Evolutionary conservation across 345 rosid genomes (phyloP).

Genomic region (Arabidopsis suecica): DNA sequence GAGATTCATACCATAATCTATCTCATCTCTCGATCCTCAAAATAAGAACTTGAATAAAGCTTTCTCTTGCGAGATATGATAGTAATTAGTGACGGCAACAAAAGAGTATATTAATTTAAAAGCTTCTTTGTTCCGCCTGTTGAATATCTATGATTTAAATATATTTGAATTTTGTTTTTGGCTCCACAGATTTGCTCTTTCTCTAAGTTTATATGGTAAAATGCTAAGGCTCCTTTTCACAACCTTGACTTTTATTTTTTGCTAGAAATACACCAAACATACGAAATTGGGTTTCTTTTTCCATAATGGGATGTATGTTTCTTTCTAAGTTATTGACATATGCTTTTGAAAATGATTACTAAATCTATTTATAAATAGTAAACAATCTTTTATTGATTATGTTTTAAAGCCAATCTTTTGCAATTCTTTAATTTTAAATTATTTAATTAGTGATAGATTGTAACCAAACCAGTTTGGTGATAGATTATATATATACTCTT

Average conservation of each 20-base stretch:
- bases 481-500: too few relatives aligned
- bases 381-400: background rate
- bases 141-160: background rate
- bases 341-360: background rate
- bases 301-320: background rate
- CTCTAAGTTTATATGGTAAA: constrained; percentile 9
- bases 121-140: background rate
- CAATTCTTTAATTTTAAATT: background rate
- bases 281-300: background rate
- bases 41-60: constrained; percentile 5
- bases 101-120: constrained; percentile 8
- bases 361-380: constrained; percentile 5
- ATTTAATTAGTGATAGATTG: too few relatives aligned
- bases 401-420: background rate
- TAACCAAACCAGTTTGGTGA: too few relatives aligned
- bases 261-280: background rate
- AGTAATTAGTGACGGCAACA: background rate
- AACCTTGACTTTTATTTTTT: constrained; percentile 22
- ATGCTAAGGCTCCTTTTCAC: background rate
- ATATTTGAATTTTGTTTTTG: constrained; percentile 10
- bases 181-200: constrained; percentile 17
- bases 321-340: background rate
- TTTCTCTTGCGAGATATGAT: background rate
- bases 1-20: background rate
- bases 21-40: background rate